phyloP scores from a whole-genome alignment of 2,329 filamentous ascomycete species.

The Dactylella cylindrospora region DNA sequence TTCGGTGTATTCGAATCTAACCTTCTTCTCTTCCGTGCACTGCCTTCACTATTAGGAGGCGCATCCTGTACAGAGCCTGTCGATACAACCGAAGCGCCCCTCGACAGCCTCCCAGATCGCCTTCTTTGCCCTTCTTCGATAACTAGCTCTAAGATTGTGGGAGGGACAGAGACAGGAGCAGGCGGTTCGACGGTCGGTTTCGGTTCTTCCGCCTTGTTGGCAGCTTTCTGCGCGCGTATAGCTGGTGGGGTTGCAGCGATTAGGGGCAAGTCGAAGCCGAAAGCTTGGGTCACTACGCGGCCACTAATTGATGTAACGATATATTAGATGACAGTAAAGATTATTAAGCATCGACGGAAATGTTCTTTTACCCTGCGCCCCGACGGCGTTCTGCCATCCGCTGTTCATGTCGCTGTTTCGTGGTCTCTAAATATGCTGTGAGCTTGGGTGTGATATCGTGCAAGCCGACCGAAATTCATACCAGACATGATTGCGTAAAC shows the following conservation, averaged over 20 bases:
- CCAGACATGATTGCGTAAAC: conserved; percentile 24
- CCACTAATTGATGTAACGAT: background rate
- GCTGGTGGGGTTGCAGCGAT: conserved; percentile 33
- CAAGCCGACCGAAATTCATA: conserved; percentile 7
- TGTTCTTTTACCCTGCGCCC: conserved; percentile 23
- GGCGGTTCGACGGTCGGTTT: background rate
- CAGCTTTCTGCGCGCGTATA: conserved; percentile 14
- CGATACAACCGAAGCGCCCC: conserved; percentile 26
- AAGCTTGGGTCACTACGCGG: conserved; percentile 32
- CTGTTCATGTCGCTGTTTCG: conserved; percentile 43
- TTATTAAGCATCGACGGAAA: conserved; percentile 1
- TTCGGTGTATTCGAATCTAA: conserved; percentile 18
- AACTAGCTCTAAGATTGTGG: background rate
- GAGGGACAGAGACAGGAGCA: background rate
- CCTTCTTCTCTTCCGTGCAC: conserved; percentile 25
- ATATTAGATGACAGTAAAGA: background rate
- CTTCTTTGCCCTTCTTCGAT: conserved; percentile 19
- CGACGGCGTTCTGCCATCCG: conserved; percentile 42
- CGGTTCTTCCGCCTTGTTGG: conserved; percentile 4
- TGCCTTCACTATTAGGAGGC: conserved; percentile 14
- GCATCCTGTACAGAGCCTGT: conserved; percentile 20
- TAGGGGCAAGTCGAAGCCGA: conserved; percentile 43
- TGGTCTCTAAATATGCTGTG: conserved; percentile 26
- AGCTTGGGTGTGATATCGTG: background rate
- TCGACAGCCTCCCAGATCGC: conserved; percentile 21